Evolutionary conservation across 148 eudicot species (phyloP).

Genomic region (Vaccinium darrowii): DNA sequence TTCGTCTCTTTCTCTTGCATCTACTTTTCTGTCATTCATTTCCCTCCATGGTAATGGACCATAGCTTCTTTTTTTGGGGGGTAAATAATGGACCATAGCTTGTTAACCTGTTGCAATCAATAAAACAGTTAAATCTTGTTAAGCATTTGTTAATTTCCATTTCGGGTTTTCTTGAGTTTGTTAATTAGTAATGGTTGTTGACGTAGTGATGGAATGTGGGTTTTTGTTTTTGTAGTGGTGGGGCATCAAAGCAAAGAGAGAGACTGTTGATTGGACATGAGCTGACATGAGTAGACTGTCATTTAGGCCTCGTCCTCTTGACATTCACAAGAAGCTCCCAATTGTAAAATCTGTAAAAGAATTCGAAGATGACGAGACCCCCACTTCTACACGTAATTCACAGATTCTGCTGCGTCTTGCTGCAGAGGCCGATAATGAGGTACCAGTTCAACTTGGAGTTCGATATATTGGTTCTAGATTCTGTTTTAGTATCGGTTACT

Average conservation of each 20-base stretch:
- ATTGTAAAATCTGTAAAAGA: conserved; percentile 86
- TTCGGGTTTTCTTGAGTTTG: too few species aligned
- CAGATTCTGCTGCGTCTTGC: conserved; percentile 69
- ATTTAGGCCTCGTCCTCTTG: conserved; percentile 92
- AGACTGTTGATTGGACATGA: conserved; percentile 24
- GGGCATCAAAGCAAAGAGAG: conserved; percentile 8
- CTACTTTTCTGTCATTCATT: too few species aligned
- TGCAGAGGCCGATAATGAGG: conserved; percentile 82
- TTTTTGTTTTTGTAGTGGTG: too few species aligned
- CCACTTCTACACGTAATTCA: conserved; percentile 68
- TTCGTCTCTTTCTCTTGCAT: too few species aligned
- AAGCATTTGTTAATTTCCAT: too few species aligned
- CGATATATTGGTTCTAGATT: neutral
- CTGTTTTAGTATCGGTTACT: neutral
- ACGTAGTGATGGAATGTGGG: too few species aligned
- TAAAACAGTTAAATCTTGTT: too few species aligned
- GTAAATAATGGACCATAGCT: too few species aligned
- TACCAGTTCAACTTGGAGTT: conserved; percentile 22
- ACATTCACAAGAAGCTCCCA: conserved; percentile 94
- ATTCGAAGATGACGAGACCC: conserved; percentile 89
- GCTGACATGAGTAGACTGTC: conserved; percentile 81
- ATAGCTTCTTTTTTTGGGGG: too few species aligned
- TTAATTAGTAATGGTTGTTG: too few species aligned
- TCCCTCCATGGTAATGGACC: too few species aligned
- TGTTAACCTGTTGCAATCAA: too few species aligned